Base-by-base conservation (phyloP, 1,284 basidiomycete species). In the Leccinum ponderosum region DNA sequence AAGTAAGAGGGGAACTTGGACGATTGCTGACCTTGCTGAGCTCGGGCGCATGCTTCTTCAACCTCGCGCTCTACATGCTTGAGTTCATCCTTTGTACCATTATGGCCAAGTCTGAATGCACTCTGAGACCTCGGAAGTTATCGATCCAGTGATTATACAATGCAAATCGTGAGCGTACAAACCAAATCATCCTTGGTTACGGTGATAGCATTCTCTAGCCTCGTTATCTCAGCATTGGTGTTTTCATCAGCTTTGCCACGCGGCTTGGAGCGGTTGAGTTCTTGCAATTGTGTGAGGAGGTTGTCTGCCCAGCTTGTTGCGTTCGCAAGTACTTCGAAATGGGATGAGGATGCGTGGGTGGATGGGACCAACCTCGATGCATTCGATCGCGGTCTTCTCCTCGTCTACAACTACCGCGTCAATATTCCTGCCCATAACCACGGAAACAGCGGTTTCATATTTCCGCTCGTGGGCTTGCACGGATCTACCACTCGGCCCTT, bases 361-460 rank as follows among this genome's bases (percentile, higher is more conserved):
- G 7, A 29, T 53, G 17, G 15, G 14, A 71, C 77, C 44, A 65
- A 92, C 93, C 81, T 97, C 93, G 69, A 99, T 98, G 76, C 97
- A 99, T 69, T 97, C 94, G 64, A 98, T 97, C 2, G 95, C 97
- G 0, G 94, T 96, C 77, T 93, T 94, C 79, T 99, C 95, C 68
- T 94, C 89, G 69, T 98, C 96, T 1, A 99, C 96, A 2, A 99
- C 93, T 59, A 99, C 87, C 1, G 96, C 93, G 68, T 99, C 97
- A 56, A 96, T 91, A 74, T 99, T 96, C 60, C 96, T 85, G 0
- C 97, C 97, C 2, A 99, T 83, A 15, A 98, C 89, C n/a, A 96
- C 95, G 9, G 90, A 88, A n/a, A 99, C 93, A 0, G 97, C 95
- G 0, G 86, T 85, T 71, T 97, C 93, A 72, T 98, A 99, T 77